A percentile compares a stretch with the other conserved stretches of the same genome.
Evolutionary conservation across 352 stramenopile species (phyloP).

Genomic region (Pythium dissotocum): DNA sequence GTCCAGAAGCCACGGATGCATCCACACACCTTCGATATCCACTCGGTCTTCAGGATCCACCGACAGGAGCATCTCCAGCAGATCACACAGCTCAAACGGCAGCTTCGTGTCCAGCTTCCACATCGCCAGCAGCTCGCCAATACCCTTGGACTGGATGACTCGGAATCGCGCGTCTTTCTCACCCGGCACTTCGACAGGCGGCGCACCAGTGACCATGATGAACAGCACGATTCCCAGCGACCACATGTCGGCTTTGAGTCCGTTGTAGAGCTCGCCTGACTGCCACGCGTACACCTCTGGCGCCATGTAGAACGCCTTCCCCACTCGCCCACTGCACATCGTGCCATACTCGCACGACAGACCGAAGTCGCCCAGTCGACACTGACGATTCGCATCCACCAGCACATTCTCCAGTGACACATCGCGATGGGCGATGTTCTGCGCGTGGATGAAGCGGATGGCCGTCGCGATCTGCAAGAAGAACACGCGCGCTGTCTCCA

Average conservation of each 20-base stretch:
- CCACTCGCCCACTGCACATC: constrained; percentile 43
- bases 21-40: constrained; percentile 39
- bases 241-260: constrained; percentile 58
- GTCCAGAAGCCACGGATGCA: constrained; percentile 41
- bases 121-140: constrained; percentile 35
- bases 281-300: constrained; percentile 48
- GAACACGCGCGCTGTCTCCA: constrained; percentile 33
- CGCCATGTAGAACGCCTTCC: constrained; percentile 71
- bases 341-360: constrained; percentile 43
- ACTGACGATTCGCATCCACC: constrained; percentile 43
- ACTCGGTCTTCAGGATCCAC: constrained; percentile 37
- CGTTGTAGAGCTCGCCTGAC: constrained; percentile 37
- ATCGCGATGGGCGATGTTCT: constrained; percentile 62
- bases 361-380: constrained; percentile 58
- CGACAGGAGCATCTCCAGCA: constrained; percentile 42
- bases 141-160: constrained; percentile 39
- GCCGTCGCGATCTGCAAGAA: constrained; percentile 56
- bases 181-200: constrained; percentile 45
- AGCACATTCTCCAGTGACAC: constrained; percentile 72
- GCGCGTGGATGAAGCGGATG: constrained; percentile 50
- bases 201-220: constrained; percentile 54
- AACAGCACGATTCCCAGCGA: constrained; percentile 69
- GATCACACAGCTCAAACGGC: constrained; percentile 30
- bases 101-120: constrained; percentile 46
- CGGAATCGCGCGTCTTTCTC: constrained; percentile 59